These are phyloP conservation scores for Neurospora crassa DNA, from an alignment of 2,329 filamentous ascomycete genomes.

Conservation along the genomic window DNA sequence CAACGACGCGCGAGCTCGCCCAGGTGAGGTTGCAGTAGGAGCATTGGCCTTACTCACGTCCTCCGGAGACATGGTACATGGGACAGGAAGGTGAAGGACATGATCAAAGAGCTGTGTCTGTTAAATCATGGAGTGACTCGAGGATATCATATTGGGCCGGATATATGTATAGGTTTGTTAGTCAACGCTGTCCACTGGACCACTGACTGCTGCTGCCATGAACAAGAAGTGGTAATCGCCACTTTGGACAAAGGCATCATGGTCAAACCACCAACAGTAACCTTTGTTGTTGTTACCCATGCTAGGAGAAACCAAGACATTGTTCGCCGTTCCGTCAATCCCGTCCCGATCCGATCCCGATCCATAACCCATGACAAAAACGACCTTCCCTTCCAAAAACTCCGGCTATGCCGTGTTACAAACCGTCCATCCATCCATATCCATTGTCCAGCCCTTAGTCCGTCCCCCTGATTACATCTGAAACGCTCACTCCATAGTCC, in stretches of 20 bases:
- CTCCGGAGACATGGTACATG: neutral
- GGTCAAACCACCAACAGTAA: neutral
- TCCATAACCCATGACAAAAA: neutral
- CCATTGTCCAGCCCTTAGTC: neutral
- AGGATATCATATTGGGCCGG: neutral
- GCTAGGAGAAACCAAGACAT: neutral
- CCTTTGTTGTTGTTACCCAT: neutral
- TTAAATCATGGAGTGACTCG: neutral
- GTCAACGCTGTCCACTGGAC: neutral
- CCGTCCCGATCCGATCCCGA: neutral
- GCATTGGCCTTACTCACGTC: fast-evolving
- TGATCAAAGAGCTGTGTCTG: neutral
- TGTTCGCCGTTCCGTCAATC: neutral
- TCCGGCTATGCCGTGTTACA: neutral
- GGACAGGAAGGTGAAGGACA: neutral
- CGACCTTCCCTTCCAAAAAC: neutral
- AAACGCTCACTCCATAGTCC: neutral
- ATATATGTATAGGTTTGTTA: neutral
- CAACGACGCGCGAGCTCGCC: too few species aligned
- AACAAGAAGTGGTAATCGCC: neutral
- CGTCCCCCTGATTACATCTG: neutral
- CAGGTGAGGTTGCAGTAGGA: neutral
- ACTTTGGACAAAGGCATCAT: neutral
- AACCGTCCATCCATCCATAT: neutral
- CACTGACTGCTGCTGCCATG: neutral